Conservation (phyloP, 2,329 filamentous ascomycete species). For the Diaporthe humulicola region DNA sequence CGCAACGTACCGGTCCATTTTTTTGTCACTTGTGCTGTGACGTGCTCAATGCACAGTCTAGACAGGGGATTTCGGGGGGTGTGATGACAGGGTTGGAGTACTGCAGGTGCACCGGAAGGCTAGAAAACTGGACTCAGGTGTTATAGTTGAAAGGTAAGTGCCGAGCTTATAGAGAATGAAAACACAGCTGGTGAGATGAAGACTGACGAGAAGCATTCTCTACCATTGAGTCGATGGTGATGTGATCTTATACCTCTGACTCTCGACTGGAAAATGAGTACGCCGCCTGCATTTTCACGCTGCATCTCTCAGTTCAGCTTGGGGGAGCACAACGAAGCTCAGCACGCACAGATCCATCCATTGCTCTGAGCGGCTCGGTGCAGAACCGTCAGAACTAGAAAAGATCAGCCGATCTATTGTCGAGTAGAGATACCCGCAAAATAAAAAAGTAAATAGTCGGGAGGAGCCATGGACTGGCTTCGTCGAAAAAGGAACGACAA, state of each 20-base stretch:
- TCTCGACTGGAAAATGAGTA: neutral
- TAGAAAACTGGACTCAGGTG: neutral
- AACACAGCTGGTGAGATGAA: too few relatives aligned
- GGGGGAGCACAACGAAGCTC: neutral
- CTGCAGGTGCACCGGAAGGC: neutral
- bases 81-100: too few relatives aligned
- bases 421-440: neutral
- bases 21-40: neutral
- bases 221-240: neutral
- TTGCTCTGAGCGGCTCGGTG: neutral
- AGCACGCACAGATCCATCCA: neutral
- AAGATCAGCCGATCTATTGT: constrained; percentile 15
- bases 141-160: neutral
- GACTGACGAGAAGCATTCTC: neutral
- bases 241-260: neutral
- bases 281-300: neutral
- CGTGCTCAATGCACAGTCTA: too few relatives aligned
- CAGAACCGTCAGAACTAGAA: neutral
- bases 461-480: neutral
- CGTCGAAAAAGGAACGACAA: neutral
- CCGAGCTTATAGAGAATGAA: neutral
- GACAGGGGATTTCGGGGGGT: neutral
- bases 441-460: constrained; percentile 19
- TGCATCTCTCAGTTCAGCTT: neutral
- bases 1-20: constrained; percentile 3